These are phyloP conservation scores for Myxozyma melibiosi DNA, from an alignment of 805 yeast species.

Conservation along the genomic window DNA sequence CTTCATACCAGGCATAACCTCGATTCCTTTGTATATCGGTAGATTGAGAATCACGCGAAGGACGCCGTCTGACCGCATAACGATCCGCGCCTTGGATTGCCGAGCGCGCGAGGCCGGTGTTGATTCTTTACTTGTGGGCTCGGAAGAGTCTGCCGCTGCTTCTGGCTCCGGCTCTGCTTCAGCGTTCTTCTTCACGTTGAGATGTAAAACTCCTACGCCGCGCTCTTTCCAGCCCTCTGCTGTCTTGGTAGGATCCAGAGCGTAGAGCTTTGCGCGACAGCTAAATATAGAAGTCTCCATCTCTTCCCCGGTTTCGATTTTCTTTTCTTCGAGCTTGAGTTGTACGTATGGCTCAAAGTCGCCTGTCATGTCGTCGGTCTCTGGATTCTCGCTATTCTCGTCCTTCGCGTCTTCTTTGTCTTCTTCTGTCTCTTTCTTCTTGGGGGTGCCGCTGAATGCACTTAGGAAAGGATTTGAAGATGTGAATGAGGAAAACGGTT, in stretches of 20 bases:
- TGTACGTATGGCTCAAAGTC: conserved; percentile 43
- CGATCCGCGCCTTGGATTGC: conserved; percentile 58
- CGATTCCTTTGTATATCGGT: conserved; percentile 56
- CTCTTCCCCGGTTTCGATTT: conserved; percentile 88
- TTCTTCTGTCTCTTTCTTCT: conserved; percentile 33
- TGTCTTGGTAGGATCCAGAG: conserved; percentile 62
- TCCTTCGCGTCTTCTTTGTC: conserved; percentile 31
- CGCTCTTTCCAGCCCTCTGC: conserved; percentile 91
- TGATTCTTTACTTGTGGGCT: conserved; percentile 1
- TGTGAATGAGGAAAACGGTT: conserved; percentile 10
- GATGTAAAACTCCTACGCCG: conserved; percentile 85
- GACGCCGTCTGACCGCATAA: conserved; percentile 90
- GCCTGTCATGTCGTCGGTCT: conserved; percentile 35
- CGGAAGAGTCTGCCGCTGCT: neutral
- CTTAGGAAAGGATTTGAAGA: conserved; percentile 25
- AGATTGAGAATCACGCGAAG: conserved; percentile 79
- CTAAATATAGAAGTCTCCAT: conserved; percentile 69
- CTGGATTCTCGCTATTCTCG: conserved; percentile 36
- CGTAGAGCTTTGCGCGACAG: conserved; percentile 77
- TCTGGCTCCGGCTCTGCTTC: conserved; percentile 9
- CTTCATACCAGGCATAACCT: conserved; percentile 76
- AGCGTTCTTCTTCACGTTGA: conserved; percentile 51
- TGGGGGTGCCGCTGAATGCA: conserved; percentile 30
- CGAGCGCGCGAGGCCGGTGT: conserved; percentile 20
- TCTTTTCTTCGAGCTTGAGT: conserved; percentile 39